Conservation (phyloP, 306 rosid genomes). For the Astragalus glycyphyllos region DNA sequence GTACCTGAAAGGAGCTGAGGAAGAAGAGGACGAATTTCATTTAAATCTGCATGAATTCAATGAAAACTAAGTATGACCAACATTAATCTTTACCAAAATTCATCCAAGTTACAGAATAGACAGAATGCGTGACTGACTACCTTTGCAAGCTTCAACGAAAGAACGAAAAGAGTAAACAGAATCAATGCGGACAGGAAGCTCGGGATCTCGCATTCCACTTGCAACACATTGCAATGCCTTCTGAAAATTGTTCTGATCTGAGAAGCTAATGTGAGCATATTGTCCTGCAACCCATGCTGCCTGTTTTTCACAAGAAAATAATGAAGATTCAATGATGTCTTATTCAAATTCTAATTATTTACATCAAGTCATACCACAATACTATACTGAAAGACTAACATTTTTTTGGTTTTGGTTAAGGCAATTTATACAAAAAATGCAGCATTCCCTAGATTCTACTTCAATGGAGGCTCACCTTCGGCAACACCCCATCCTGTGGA, state of each 20-base stretch:
- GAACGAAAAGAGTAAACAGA: constrained; percentile 95
- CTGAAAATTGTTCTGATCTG: constrained; percentile 85
- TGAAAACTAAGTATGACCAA: not conserved
- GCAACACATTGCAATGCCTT: constrained; percentile 91
- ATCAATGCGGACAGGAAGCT: constrained; percentile 97
- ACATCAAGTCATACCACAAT: constrained; percentile 11
- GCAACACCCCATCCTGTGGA: constrained; percentile 4
- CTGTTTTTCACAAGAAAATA: constrained; percentile 51
- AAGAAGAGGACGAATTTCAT: constrained; percentile 90
- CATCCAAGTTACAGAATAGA: constrained; percentile 13
- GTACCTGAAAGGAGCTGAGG: constrained; percentile 96
- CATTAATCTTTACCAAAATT: not conserved
- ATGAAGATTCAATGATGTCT: constrained; percentile 1
- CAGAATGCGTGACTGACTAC: constrained; percentile 41
- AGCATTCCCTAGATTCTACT: not conserved
- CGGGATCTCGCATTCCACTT: constrained; percentile 86
- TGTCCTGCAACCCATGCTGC: constrained; percentile 99
- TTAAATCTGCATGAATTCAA: constrained; percentile 68
- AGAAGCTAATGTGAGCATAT: constrained; percentile 81
- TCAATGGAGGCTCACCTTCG: constrained; percentile 13
- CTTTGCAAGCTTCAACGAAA: constrained; percentile 93
- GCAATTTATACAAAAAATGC: constrained; percentile 12
- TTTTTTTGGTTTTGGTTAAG: constrained; percentile 16
- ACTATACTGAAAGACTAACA: constrained; percentile 6
- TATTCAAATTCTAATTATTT: not conserved